A percentile compares a stretch with the other conserved stretches of the same genome.
These are phyloP conservation scores for Lecanicillium sp. DNA, from an alignment of 2,329 filamentous ascomycete species.

Conservation along the genomic window DNA sequence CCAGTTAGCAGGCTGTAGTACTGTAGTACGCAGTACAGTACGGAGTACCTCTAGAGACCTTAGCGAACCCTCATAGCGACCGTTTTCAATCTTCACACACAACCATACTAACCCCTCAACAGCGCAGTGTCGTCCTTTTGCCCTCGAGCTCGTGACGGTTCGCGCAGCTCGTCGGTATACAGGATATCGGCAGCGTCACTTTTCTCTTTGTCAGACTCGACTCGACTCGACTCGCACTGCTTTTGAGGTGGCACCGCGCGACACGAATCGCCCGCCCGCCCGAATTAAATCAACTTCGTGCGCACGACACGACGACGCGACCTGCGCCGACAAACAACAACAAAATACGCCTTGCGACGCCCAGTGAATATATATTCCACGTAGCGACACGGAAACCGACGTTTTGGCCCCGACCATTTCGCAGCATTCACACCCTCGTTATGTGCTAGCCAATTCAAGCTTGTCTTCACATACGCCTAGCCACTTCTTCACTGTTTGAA, in stretches of 20 bases:
- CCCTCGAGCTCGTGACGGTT: slow-evolving; percentile 10
- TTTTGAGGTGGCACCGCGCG: not conserved
- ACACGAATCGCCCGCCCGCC: slow-evolving; percentile 3
- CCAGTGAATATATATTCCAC: not conserved
- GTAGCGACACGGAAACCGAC: not conserved
- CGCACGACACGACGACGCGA: not conserved
- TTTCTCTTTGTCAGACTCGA: not conserved
- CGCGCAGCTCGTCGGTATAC: slow-evolving; percentile 7
- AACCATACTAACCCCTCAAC: slow-evolving; percentile 10
- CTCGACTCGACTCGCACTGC: not conserved
- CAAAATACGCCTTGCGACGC: not conserved
- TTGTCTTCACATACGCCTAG: slow-evolving; percentile 3
- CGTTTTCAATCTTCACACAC: slow-evolving; percentile 8
- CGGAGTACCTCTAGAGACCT: too few relatives aligned
- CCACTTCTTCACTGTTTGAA: slow-evolving; percentile 8
- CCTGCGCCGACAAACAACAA: not conserved
- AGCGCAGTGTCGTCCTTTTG: slow-evolving; percentile 4
- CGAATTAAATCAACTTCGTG: not conserved
- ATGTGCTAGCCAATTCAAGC: slow-evolving; percentile 11
- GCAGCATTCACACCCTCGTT: slow-evolving; percentile 8
- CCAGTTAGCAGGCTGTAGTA: too few relatives aligned
- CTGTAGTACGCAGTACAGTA: too few relatives aligned
- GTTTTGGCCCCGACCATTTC: not conserved
- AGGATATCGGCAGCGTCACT: slow-evolving; percentile 2
- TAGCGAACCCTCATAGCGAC: slow-evolving; percentile 1